These are phyloP conservation scores for Leptographium wingfieldii DNA, from an alignment of 2,329 filamentous ascomycete species.

Conservation along the genomic window DNA sequence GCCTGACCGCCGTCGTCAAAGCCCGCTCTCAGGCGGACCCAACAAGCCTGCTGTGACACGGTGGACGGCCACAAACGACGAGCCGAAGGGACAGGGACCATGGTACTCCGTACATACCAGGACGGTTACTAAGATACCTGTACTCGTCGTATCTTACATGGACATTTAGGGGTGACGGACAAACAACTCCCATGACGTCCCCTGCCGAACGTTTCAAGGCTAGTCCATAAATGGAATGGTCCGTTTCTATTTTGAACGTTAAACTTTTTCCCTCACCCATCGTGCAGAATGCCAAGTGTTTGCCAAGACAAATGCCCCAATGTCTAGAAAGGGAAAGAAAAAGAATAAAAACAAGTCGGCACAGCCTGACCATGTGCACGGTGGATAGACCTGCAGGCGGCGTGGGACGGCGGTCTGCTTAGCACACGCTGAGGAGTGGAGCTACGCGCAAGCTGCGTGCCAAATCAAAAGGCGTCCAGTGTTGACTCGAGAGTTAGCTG, in stretches of 20 bases:
- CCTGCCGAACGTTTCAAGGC: background rate
- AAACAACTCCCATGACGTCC: background rate
- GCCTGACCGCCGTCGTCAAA: background rate
- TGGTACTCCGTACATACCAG: too few relatives aligned
- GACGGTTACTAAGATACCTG: too few relatives aligned
- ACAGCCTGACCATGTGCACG: background rate
- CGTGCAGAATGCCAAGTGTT: background rate
- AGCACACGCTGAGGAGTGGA: background rate
- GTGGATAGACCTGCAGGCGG: background rate
- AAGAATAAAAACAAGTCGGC: background rate
- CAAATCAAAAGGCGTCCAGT: background rate
- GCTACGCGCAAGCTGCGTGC: background rate
- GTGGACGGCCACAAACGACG: too few relatives aligned
- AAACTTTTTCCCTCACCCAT: constrained; percentile 10
- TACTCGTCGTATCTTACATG: too few relatives aligned
- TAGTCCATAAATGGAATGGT: background rate
- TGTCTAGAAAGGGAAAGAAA: background rate
- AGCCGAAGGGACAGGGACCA: too few relatives aligned
- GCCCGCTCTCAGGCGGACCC: background rate
- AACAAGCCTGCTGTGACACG: too few relatives aligned
- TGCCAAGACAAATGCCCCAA: background rate
- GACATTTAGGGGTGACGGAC: background rate
- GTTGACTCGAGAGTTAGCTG: background rate
- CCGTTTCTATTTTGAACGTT: constrained; percentile 12
- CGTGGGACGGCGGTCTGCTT: background rate